Evolutionary conservation across 768 basidiomycete genomes (phyloP), one percentile per base, ranked within the genome.

Genomic region (Albatrellus ellisii): DNA sequence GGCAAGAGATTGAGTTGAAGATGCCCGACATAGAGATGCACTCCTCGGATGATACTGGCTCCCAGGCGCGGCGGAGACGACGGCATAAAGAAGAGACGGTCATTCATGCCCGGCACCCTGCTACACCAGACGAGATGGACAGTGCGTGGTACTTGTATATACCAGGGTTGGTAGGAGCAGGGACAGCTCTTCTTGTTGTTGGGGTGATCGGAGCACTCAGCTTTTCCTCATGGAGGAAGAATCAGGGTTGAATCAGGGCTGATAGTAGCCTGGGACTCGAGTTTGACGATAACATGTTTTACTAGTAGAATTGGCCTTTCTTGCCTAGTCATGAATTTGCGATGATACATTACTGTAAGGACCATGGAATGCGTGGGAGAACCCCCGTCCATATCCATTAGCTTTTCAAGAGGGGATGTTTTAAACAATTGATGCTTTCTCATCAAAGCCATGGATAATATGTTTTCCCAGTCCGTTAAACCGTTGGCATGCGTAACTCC

Each of bases 141-240:
- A 72, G 66, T 57, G 69, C 81, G 18, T 88, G 85, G 85, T 87
- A 84, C 52, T 52, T 87, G 37, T 82, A 84, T 46, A 62, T 88
- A 29, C 85, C 85, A 3, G 77, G 81, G 20, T 57, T 88, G 47
- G 76, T 88, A 6, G 85, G 85, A 7, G 85, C 84, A 20, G 85
- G 84, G n/a, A 86, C 84, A 17, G 85, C 85, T 33, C 54, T 88
- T 42, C 66, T 86, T 32, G 79, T 86, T 17, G 77, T 84, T 17
- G 80, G 81, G 0, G 77, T 83, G 26, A 77, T 87, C 17, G 82
- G 84, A 2, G 79, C 79, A 5, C 59, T 88, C 49, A 82, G 83
- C 47, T 73, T 88, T 56, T 82, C 82, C 27, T 59, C 61, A 9
- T 62, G 61, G 61, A 51, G 59, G 43, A 61, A 56, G 48, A 58